Evolutionary conservation across 208 protist species (phyloP).

Genomic region (Trypanosoma platydactyli): DNA sequence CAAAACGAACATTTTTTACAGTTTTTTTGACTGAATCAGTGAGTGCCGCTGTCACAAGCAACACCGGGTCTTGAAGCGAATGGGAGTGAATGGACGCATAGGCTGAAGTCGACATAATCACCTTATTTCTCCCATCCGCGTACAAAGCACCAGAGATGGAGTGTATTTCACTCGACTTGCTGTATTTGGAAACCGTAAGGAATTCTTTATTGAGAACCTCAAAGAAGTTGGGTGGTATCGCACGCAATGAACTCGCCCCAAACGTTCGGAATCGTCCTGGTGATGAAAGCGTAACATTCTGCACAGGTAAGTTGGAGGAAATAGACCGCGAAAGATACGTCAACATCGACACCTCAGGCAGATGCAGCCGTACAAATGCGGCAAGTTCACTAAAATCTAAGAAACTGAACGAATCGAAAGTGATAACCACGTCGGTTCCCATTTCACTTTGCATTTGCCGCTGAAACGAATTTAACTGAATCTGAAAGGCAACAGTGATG

Average conservation of each 20-base stretch:
- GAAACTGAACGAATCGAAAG: not conserved
- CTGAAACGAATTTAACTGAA: constrained; percentile 64
- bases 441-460: constrained; percentile 26
- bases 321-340: constrained; percentile 6
- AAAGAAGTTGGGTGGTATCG: constrained; percentile 62
- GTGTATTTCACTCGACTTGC: constrained; percentile 30
- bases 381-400: constrained; percentile 11
- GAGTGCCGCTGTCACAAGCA: constrained; percentile 2
- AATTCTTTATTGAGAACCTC: constrained; percentile 44
- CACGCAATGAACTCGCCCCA: not conserved
- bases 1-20: constrained; percentile 2
- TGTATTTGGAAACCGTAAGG: constrained; percentile 31
- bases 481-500: constrained; percentile 84
- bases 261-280: constrained; percentile 37
- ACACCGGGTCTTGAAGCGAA: constrained; percentile 9
- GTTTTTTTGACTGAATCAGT: not conserved
- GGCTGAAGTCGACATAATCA: constrained; percentile 46
- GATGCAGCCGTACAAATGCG: not conserved
- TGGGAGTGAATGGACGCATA: constrained; percentile 8
- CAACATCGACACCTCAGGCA: constrained; percentile 1
- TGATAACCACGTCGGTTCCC: constrained; percentile 38
- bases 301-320: not conserved
- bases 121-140: constrained; percentile 24
- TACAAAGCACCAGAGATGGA: constrained; percentile 48
- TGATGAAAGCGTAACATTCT: constrained; percentile 22